A percentile compares a stretch with the other conserved stretches of the same genome.
Conservation (phyloP, 306 rosid species). For the Prunus padus region DNA sequence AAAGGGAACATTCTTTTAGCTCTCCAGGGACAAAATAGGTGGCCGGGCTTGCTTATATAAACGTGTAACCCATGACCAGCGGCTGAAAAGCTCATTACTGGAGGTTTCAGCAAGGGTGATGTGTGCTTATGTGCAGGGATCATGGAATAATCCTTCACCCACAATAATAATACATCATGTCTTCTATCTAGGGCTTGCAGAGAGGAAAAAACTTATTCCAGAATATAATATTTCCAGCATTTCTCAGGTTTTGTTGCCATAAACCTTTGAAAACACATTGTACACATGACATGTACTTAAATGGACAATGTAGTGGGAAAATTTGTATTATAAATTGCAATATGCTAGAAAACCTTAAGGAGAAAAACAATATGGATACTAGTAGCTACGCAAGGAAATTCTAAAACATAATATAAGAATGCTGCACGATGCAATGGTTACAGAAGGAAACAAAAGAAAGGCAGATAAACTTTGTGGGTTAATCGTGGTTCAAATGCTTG, state of each 20-base stretch:
- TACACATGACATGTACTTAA: neutral
- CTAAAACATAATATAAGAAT: neutral
- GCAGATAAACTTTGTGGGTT: neutral
- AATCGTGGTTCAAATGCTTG: slow-evolving; percentile 2
- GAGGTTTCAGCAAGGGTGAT: neutral
- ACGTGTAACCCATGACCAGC: neutral
- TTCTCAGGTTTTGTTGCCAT: neutral
- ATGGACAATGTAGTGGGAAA: neutral
- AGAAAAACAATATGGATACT: neutral
- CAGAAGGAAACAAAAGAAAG: neutral
- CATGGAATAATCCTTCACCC: neutral
- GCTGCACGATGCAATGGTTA: neutral
- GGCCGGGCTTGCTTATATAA: neutral
- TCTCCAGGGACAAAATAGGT: neutral
- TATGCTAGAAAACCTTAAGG: neutral
- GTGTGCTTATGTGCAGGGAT: neutral
- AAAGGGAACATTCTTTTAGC: neutral
- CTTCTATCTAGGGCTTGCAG: neutral
- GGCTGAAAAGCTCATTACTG: neutral
- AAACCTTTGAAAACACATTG: neutral
- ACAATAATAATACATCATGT: neutral
- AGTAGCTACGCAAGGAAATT: neutral
- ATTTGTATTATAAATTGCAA: neutral
- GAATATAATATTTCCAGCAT: neutral
- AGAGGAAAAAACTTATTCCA: neutral